Evolutionary conservation across 352 stramenopile species (phyloP), one percentile per base, ranked within the genome.

Genomic region (Phytophthora multivora): DNA sequence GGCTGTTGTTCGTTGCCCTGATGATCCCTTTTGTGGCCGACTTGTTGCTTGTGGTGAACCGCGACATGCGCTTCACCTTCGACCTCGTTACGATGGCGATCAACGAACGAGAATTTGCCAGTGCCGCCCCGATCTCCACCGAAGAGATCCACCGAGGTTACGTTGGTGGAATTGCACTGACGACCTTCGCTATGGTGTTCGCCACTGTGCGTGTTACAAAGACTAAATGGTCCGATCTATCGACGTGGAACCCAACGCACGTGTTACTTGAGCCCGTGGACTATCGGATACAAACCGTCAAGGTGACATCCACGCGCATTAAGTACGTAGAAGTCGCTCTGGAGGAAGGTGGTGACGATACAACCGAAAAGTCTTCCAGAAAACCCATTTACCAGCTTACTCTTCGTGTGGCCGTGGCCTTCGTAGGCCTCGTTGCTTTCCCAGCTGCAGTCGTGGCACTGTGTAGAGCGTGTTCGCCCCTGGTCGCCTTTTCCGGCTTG

Each of bases 21-120:
- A 50, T 80, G 13, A 31, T 53, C 2, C 69, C 70, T 18, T 79
- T 83, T 43, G 38, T 57, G 2, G 56, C 61, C 5, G 74, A 83
- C 47, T 49, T 71, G 51, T 18, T 80, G 39, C 47, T 82, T 15
- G 40, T 86, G 26, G 59, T 62, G 7, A 71, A 70, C 2, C 71
- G 71, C 2, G 40, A 77, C 10, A 69, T 73, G 50, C 74, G 77
- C 23, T 76, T 83, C 53, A 79, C 71, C 28, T 69, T 77, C n/a
- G 65, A 79, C 28, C 71, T 68, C 6, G 26, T 69, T 15, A 33
- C 18, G 0, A 47, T 47, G 28, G 36, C 38, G 6, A 66, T 66
- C 26, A 48, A 31, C 60, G 53, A 73, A 70, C 31, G 55, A 30
- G 23, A 73, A 28, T 80, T 73, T 49, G 31, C 63, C 10, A 68